phyloP scores from a whole-genome alignment of 331 rosid genomes.

The Malus hybrid region DNA sequence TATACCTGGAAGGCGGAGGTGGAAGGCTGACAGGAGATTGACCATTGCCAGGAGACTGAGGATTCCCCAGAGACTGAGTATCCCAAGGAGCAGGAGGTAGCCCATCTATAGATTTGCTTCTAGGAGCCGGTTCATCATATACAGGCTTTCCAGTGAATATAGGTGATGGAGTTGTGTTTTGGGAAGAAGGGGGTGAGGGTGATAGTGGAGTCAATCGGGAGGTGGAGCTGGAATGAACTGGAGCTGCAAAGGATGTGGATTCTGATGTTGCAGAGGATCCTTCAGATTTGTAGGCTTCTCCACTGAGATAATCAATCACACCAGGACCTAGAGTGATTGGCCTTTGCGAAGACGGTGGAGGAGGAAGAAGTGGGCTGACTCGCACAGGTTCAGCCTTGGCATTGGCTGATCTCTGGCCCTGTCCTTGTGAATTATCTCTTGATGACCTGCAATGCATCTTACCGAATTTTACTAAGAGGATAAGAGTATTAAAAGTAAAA shows the following conservation, averaged over 20 bases:
- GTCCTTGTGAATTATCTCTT: conserved; percentile 35
- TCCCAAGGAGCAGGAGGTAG: conserved; percentile 85
- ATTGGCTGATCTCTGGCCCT: conserved; percentile 41
- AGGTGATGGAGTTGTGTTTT: conserved; percentile 37
- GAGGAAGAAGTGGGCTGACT: conserved; percentile 53
- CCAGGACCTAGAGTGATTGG: conserved; percentile 47
- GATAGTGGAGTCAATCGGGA: conserved; percentile 27
- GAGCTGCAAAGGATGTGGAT: conserved; percentile 31
- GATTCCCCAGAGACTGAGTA: conserved; percentile 31
- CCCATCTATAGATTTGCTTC: conserved; percentile 41
- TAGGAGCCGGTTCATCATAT: conserved; percentile 68
- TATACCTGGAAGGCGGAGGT: conserved; percentile 67
- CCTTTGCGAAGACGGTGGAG: conserved; percentile 65
- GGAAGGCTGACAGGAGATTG: conserved; percentile 51
- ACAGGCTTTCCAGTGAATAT: conserved; percentile 38
- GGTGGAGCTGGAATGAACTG: conserved; percentile 36
- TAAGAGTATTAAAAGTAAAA: neutral
- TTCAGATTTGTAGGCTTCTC: conserved; percentile 68
- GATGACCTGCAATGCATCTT: conserved; percentile 52
- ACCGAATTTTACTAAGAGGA: neutral
- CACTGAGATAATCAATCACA: conserved; percentile 81
- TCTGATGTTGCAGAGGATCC: conserved; percentile 29
- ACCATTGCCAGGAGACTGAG: conserved; percentile 1
- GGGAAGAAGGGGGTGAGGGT: conserved; percentile 38
- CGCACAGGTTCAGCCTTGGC: conserved; percentile 35